Base-by-base conservation (phyloP, 1,139 yeast genomes). In the Taphrina flavorubra region DNA sequence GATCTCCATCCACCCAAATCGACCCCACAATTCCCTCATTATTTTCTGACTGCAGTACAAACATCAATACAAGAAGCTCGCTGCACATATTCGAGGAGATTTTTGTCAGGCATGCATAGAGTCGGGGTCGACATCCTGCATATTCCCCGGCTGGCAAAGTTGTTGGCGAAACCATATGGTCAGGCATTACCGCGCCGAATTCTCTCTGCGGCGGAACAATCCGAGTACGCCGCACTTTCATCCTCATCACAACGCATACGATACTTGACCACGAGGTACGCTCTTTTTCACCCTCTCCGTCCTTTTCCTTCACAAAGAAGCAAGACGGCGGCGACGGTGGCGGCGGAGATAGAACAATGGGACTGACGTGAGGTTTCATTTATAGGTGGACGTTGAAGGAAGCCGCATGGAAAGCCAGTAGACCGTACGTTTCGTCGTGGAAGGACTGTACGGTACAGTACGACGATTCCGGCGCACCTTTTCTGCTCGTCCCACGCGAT, bases 321-420 rank as follows among this genome's bases (percentile, higher is more conserved):
- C 4, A 25, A 25, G 31, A 25, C 31, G 31, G 31, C 31, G 31
- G 31, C 31, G 31, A 4, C 31, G 31, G 31, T 4, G 31, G 31
- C 31, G 31, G 31, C 31, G 31, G 31, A 25, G 31, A 2, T 25
- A 4, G 31, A 25, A 25, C 31, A 25, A 25, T 2, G 18, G 6
- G 13, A n/a, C 8, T 44, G 47, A n/a, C 10, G 42, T n/a, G n/a
- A n/a, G n/a, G n/a, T n/a, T n/a, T 14, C 14, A 6, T 2, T 25
- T 25, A 25, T 49, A 62, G 66, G 31, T 63, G 67, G 67, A 46
- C 67, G 18, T 14, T 63, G 51, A 63, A 63, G 25, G 67, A 63
- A 37, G 67, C 67, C 11, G 67, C 67, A 18, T 63, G 53, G 47
- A 63, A 63, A n/a, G 67, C 67, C 14, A 47, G 61, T 55, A 61